Evolutionary conservation across 2,329 filamentous ascomycete genomes (phyloP).

Genomic region (Aspergillus sp.): DNA sequence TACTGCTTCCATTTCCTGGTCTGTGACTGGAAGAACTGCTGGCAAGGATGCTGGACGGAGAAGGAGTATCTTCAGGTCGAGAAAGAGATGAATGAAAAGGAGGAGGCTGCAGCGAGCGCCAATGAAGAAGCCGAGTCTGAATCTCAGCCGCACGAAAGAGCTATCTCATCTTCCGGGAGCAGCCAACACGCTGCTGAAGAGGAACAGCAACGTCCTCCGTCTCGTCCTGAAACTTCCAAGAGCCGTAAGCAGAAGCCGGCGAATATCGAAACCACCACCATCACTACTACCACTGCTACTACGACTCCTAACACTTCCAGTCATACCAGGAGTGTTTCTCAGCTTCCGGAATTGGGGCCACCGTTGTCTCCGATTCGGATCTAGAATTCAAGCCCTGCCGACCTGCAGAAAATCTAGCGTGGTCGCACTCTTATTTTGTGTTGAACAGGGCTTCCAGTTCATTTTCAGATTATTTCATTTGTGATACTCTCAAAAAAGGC

Average conservation of each 20-base stretch:
- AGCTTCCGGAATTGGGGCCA: constrained; percentile 41
- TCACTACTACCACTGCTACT: background rate
- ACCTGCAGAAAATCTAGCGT: no score
- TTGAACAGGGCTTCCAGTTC: no score
- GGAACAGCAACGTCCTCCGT: constrained; percentile 14
- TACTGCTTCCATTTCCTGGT: constrained; percentile 95
- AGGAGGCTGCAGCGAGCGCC: constrained; percentile 16
- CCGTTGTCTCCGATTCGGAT: constrained; percentile 43
- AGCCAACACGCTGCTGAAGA: constrained; percentile 44
- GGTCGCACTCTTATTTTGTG: no score
- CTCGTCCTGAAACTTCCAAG: constrained; percentile 21
- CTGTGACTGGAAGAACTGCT: constrained; percentile 91
- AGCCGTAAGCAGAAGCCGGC: constrained; percentile 24
- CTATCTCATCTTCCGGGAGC: constrained; percentile 58
- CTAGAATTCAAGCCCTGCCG: constrained; percentile 9
- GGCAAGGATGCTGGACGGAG: constrained; percentile 92
- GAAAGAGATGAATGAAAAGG: constrained; percentile 30
- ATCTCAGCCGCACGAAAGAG: constrained; percentile 42
- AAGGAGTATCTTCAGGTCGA: constrained; percentile 62
- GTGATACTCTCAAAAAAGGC: background rate
- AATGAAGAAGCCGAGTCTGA: constrained; percentile 16
- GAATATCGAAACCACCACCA: constrained; percentile 22
- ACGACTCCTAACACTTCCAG: background rate
- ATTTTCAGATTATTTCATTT: background rate
- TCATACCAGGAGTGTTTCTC: constrained; percentile 32